A percentile compares a stretch with the other conserved stretches of the same genome.
These are phyloP conservation scores for Malus hybrid DNA, from an alignment of 331 rosid species.

Conservation along the genomic window DNA sequence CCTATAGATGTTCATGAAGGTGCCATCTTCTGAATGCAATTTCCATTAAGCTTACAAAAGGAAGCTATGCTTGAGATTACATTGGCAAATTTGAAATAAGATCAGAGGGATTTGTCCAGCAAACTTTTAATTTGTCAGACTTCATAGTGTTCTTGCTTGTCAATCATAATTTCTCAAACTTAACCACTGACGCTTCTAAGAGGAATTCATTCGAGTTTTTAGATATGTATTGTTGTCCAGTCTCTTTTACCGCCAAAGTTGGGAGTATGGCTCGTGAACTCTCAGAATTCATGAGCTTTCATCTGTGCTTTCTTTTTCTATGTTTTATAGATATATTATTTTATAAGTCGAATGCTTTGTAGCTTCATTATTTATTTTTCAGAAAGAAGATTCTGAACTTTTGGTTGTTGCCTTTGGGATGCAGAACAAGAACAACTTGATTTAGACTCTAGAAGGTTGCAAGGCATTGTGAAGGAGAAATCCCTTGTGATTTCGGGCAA, in stretches of 20 bases:
- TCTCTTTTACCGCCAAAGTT: not conserved
- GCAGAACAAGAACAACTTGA: conserved; percentile 72
- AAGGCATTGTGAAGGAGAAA: conserved; percentile 72
- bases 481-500: conserved; percentile 63
- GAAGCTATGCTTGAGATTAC: not conserved
- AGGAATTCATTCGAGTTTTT: not conserved
- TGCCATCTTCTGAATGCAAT: not conserved
- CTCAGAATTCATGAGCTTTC: no score
- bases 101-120: not conserved
- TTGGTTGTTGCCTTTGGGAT: conserved; percentile 6
- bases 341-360: not conserved
- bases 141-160: not conserved
- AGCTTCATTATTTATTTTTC: not conserved
- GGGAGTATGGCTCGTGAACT: not conserved
- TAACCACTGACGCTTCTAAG: not conserved
- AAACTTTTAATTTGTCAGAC: not conserved
- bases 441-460: conserved; percentile 66
- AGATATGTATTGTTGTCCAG: not conserved
- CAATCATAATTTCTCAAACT: not conserved
- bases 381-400: not conserved
- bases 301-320: not conserved
- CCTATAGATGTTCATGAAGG: not conserved
- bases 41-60: not conserved
- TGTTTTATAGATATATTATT: not conserved
- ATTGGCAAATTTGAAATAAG: not conserved